phyloP scores from a whole-genome alignment of 2,329 filamentous ascomycete genomes.

The Coleophoma crateriformis region DNA sequence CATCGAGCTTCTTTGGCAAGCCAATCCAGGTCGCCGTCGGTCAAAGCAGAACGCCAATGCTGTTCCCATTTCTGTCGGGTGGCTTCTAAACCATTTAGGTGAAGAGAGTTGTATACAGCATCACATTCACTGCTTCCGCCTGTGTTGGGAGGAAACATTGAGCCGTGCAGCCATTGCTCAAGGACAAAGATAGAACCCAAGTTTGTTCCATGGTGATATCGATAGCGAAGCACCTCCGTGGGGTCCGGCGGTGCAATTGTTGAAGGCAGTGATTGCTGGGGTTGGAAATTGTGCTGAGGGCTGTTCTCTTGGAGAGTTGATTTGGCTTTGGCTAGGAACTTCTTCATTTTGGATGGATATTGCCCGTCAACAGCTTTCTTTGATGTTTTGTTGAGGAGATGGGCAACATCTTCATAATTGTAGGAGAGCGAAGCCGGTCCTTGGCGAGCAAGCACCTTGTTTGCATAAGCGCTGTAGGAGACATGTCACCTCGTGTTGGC shows the following conservation, averaged over 20 bases:
- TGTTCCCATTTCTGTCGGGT: constrained; percentile 45
- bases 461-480: no score
- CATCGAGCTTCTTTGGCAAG: constrained; percentile 44
- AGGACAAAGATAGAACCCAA: constrained; percentile 53
- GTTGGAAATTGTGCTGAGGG: constrained; percentile 5
- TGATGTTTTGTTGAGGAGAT: no score
- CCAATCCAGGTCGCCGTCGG: constrained; percentile 46
- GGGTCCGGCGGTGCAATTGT: constrained; percentile 26
- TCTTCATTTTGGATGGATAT: constrained; percentile 24
- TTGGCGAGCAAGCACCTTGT: no score
- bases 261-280: constrained; percentile 15
- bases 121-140: constrained; percentile 43
- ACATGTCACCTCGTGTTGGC: no score
- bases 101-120: constrained; percentile 38
- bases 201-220: constrained; percentile 55
- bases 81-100: constrained; percentile 38
- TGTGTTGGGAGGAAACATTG: constrained; percentile 39
- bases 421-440: no score
- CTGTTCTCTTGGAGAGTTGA: constrained; percentile 19
- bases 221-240: constrained; percentile 42
- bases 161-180: constrained; percentile 49
- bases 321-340: constrained; percentile 31
- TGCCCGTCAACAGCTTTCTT: no score
- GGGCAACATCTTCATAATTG: no score
- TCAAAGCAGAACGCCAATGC: constrained; percentile 45